These are phyloP conservation scores for Leccinum arenicola DNA, from an alignment of 768 basidiomycete species.

Conservation along the genomic window DNA sequence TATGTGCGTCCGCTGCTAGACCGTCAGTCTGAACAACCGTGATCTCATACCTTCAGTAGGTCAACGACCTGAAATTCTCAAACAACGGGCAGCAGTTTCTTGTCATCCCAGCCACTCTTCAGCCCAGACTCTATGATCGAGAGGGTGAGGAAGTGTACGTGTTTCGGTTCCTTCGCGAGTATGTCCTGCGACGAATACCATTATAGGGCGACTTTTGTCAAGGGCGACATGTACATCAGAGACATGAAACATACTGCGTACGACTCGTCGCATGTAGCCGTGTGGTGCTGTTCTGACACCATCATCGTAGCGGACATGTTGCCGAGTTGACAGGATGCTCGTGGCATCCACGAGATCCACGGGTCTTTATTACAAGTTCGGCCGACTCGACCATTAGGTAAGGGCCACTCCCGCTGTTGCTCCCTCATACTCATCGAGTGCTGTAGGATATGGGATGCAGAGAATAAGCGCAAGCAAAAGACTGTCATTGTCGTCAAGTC, in stretches of 20 bases:
- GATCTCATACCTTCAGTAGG: slow-evolving; percentile 40
- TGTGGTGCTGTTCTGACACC: slow-evolving; percentile 6
- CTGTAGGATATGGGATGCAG: slow-evolving; percentile 88
- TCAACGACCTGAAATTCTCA: slow-evolving; percentile 89
- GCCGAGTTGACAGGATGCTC: slow-evolving; percentile 84
- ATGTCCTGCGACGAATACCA: slow-evolving; percentile 46
- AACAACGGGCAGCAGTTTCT: slow-evolving; percentile 84
- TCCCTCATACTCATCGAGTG: slow-evolving; percentile 3
- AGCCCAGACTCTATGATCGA: slow-evolving; percentile 85
- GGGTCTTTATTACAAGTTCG: slow-evolving; percentile 89
- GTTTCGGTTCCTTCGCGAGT: slow-evolving; percentile 13
- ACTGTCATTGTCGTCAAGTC: slow-evolving; percentile 95
- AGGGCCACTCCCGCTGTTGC: slow-evolving; percentile 13
- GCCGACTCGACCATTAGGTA: slow-evolving; percentile 94
- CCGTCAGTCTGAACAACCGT: not conserved
- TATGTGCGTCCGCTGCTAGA: slow-evolving; percentile 50
- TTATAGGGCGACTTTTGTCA: slow-evolving; percentile 73
- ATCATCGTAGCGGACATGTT: slow-evolving; percentile 77
- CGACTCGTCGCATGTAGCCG: slow-evolving; percentile 32
- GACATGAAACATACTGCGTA: slow-evolving; percentile 99
- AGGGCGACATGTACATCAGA: slow-evolving; percentile 97
- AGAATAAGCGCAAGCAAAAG: slow-evolving; percentile 92
- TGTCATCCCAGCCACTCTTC: slow-evolving; percentile 82
- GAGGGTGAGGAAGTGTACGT: slow-evolving; percentile 93
- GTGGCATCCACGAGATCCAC: slow-evolving; percentile 89